phyloP scores from a whole-genome alignment of 1,284 basidiomycete species.

The Microbotryum saponariae region DNA sequence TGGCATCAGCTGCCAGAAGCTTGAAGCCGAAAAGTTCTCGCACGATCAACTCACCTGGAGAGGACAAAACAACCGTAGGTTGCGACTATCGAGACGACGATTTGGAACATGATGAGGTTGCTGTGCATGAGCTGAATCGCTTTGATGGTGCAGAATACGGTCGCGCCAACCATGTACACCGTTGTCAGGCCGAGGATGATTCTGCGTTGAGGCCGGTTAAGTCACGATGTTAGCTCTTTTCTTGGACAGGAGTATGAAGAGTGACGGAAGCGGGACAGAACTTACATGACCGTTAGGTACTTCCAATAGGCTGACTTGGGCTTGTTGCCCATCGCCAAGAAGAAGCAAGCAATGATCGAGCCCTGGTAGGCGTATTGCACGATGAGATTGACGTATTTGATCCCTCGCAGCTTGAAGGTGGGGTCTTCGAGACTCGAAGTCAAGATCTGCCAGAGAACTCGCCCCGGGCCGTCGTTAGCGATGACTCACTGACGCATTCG shows the following conservation, averaged over 20 bases:
- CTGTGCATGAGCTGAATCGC: conserved; percentile 55
- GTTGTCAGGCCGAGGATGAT: conserved; percentile 19
- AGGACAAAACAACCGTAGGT: conserved; percentile 68
- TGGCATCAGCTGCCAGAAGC: not conserved
- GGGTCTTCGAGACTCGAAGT: conserved; percentile 77
- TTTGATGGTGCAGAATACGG: conserved; percentile 63
- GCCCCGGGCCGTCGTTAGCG: not conserved
- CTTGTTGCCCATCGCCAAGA: conserved; percentile 95
- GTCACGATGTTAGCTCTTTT: conserved; percentile 23
- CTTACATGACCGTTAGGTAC: conserved; percentile 47
- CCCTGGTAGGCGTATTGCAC: conserved; percentile 78
- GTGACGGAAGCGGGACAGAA: not conserved
- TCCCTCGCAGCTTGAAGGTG: conserved; percentile 55
- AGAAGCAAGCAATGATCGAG: conserved; percentile 76
- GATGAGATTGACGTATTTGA: conserved; percentile 70
- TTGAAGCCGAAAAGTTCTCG: conserved; percentile 13
- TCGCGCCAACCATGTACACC: conserved; percentile 48
- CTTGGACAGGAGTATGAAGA: not conserved
- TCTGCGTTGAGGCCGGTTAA: conserved; percentile 14
- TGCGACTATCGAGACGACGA: conserved; percentile 74
- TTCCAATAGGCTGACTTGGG: conserved; percentile 62
- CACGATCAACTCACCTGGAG: conserved; percentile 39
- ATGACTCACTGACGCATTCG: no score
- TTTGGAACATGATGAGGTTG: conserved; percentile 55
- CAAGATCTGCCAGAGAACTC: conserved; percentile 50